Base-by-base conservation (phyloP, 2,329 filamentous ascomycete species). In the Curvularia hawaiiensis region DNA sequence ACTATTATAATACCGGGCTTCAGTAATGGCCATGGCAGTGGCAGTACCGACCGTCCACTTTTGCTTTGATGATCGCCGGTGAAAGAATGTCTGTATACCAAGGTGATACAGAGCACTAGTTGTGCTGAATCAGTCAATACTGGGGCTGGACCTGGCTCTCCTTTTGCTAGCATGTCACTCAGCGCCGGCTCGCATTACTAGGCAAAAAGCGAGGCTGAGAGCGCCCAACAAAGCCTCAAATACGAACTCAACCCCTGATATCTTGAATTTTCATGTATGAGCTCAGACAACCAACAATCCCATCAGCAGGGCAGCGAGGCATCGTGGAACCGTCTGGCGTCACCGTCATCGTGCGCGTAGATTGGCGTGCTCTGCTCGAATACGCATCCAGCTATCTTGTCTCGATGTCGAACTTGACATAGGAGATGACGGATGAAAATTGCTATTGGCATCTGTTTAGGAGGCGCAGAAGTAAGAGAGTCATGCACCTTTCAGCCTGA, bases 1-100 rank as follows among this genome's bases (percentile, higher is more conserved):
- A 58, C 60, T 61, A 67, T 33, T 68, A 61, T 28, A 68, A 50
- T 6, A 56, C 65, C 66, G 8, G 8, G 63, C 64, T 63, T 65
- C 64, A 12, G 66, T 63, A 41, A 67, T 63, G 30, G 63, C 14
- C 24, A 5, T 26, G 16, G 22, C 22, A 7, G 40, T 12, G 24
- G 40, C 40, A 35, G 33, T 14, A 35, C 40, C 3, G 16, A 43
- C 12, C 22, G 11, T 4, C 35, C 35, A 38, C 8, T 3, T n/a
- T 3, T 38, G 20, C 40, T 22, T 64, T 10, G 64, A 63, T 63
- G 40, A 26, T 64, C 63, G 10, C 58, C 59, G 14, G 54, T 33
- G 20, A 63, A 61, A n/a, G 58, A 56, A 10, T 35, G 52, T 44
- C 60, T 65, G 2, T 59, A 62, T 26, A 60, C 63, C 14, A 38